A percentile compares a stretch with the other conserved stretches of the same genome.
Conservation (phyloP, 768 basidiomycete species). For the Rhizopogon vinicolor region DNA sequence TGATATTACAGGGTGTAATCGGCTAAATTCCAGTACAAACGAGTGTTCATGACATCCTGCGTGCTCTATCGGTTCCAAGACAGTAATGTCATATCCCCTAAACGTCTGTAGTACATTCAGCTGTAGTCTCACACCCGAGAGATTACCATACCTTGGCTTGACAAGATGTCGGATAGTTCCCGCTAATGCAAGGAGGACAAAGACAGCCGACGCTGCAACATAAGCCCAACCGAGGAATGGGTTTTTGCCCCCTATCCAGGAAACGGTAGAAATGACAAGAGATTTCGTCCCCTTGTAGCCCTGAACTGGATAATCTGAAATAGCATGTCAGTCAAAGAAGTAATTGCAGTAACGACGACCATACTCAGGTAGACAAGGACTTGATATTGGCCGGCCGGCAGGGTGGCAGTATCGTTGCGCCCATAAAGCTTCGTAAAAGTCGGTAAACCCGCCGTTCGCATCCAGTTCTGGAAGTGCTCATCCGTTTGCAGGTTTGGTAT, state of each 20-base stretch:
- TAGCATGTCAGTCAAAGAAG: constrained; percentile 1
- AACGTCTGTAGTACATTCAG: constrained; percentile 44
- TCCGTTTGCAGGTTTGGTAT: constrained; percentile 73
- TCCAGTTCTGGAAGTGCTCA: constrained; percentile 99
- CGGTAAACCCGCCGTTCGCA: constrained; percentile 95
- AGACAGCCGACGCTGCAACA: constrained; percentile 82
- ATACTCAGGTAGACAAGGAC: constrained; percentile 78
- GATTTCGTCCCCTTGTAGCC: constrained; percentile 95
- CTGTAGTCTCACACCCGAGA: not conserved
- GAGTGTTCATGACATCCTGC: constrained; percentile 3
- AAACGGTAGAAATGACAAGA: constrained; percentile 93
- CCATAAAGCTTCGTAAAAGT: constrained; percentile 96
- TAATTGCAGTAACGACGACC: constrained; percentile 25
- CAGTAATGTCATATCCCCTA: constrained; percentile 83
- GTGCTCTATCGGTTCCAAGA: constrained; percentile 67
- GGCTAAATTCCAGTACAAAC: constrained; percentile 13
- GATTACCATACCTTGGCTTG: constrained; percentile 70
- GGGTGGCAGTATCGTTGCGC: constrained; percentile 74
- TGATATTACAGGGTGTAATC: constrained; percentile 18
- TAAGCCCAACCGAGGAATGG: constrained; percentile 99
- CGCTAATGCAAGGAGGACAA: constrained; percentile 80
- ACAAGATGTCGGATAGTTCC: constrained; percentile 91
- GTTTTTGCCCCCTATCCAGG: constrained; percentile 99
- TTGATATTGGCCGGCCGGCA: constrained; percentile 71
- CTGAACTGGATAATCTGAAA: constrained; percentile 85